phyloP scores from a whole-genome alignment of 176 grass and related monocot species.

The Triticum timopheevii region DNA sequence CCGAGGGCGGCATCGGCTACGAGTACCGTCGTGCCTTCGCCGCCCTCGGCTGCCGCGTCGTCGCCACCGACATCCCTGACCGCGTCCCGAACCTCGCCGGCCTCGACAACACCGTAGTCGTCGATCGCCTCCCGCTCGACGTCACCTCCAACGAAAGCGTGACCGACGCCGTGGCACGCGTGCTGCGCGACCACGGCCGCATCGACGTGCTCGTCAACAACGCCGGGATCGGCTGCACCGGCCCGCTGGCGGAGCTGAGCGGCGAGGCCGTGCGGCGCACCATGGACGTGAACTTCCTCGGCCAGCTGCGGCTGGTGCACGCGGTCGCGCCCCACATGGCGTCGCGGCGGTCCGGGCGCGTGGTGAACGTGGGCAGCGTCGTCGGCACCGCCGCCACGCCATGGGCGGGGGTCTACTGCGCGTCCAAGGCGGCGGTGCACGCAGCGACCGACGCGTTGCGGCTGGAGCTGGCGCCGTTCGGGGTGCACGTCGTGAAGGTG shows the following conservation, averaged over 20 bases:
- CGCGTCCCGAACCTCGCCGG: slow-evolving; percentile 26
- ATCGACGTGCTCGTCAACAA: slow-evolving; percentile 66
- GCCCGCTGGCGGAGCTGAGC: slow-evolving; percentile 54
- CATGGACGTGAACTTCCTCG: slow-evolving; percentile 56
- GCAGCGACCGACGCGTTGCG: slow-evolving; percentile 57
- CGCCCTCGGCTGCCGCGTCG: slow-evolving; percentile 42
- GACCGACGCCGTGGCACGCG: not conserved
- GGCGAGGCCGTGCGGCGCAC: slow-evolving; percentile 20
- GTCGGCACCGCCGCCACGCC: slow-evolving; percentile 46
- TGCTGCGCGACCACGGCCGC: slow-evolving; percentile 6
- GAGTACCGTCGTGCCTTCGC: slow-evolving; percentile 60
- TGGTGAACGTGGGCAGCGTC: slow-evolving; percentile 67
- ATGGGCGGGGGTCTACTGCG: slow-evolving; percentile 50
- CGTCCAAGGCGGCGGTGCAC: slow-evolving; percentile 66
- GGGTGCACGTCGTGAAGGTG: slow-evolving; percentile 60
- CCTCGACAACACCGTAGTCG: not conserved
- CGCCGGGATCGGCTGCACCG: slow-evolving; percentile 59
- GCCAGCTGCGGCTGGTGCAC: slow-evolving; percentile 41
- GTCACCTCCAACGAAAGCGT: slow-evolving; percentile 56
- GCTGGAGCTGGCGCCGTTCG: slow-evolving; percentile 49
- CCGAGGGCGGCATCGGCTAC: slow-evolving; percentile 59
- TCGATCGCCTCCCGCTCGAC: slow-evolving; percentile 35
- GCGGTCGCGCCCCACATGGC: slow-evolving; percentile 51
- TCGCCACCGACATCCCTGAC: slow-evolving; percentile 52
- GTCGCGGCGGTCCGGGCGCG: not conserved